A percentile compares a stretch with the other conserved stretches of the same genome.
These are phyloP conservation scores for Diversispora epigaea DNA, from an alignment of 192 early-diverging fungal species.

Conservation along the genomic window DNA sequence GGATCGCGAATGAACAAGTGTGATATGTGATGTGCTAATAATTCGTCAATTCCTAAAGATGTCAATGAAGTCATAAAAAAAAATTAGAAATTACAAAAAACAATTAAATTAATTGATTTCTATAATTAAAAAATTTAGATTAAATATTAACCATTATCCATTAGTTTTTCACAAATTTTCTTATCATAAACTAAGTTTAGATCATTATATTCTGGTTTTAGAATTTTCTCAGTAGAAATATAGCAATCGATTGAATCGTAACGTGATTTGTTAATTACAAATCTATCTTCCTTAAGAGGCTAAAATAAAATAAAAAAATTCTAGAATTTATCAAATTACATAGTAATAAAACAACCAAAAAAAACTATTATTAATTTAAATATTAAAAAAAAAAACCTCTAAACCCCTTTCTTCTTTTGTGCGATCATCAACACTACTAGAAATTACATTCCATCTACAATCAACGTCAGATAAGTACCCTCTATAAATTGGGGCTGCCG, in stretches of 20 bases:
- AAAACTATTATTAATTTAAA: too few relatives aligned
- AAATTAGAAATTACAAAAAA: neutral
- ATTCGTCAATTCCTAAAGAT: slow-evolving; percentile 67
- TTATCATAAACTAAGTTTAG: slow-evolving; percentile 77
- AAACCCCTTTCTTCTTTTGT: slow-evolving; percentile 87
- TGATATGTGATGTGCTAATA: slow-evolving; percentile 87
- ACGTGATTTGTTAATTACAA: slow-evolving; percentile 91
- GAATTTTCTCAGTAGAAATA: slow-evolving; percentile 68
- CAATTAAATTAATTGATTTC: neutral
- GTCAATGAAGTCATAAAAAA: neutral
- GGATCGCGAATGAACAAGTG: slow-evolving; percentile 99
- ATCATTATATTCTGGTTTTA: slow-evolving; percentile 92
- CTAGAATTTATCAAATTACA: slow-evolving; percentile 31
- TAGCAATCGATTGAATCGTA: slow-evolving; percentile 95
- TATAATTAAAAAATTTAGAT: too few relatives aligned
- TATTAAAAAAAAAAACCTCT: slow-evolving; percentile 43
- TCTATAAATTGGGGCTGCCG: slow-evolving; percentile 88
- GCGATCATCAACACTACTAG: slow-evolving; percentile 89
- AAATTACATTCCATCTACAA: slow-evolving; percentile 96
- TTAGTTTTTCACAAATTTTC: slow-evolving; percentile 72
- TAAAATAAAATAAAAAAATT: slow-evolving; percentile 38
- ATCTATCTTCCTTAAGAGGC: slow-evolving; percentile 70
- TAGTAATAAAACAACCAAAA: too few relatives aligned
- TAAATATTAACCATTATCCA: slow-evolving; percentile 51
- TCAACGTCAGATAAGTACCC: slow-evolving; percentile 96